Evolutionary conservation across 2,329 filamentous ascomycete genomes (phyloP).

Genomic region (Xylariales sp.): DNA sequence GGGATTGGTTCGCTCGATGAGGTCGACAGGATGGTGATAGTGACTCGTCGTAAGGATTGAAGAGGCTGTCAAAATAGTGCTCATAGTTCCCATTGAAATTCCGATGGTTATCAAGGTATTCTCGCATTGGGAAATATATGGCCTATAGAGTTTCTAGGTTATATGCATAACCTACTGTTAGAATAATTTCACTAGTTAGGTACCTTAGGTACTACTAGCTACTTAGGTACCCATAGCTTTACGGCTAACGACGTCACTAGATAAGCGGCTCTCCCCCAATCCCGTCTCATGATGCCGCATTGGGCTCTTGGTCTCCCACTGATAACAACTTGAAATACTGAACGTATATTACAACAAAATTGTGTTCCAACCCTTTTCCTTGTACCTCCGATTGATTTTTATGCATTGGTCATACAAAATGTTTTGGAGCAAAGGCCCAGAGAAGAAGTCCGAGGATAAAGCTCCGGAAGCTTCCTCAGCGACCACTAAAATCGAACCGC

Average conservation of each 20-base stretch:
- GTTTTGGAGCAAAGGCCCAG: conserved; percentile 50
- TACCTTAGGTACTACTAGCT: background rate
- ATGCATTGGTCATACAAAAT: conserved; percentile 36
- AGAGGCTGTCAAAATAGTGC: conserved; percentile 48
- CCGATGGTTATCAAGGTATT: conserved; percentile 34
- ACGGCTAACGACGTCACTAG: conserved; percentile 26
- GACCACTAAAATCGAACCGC: conserved; percentile 45
- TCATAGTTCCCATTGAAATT: conserved; percentile 48
- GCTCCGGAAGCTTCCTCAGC: conserved; percentile 42
- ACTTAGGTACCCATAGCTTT: background rate
- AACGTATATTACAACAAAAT: background rate
- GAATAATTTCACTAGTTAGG: background rate
- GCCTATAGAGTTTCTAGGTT: conserved; percentile 12
- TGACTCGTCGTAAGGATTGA: conserved; percentile 38
- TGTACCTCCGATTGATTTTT: background rate
- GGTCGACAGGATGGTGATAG: conserved; percentile 38
- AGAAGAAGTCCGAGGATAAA: conserved; percentile 48
- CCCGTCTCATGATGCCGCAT: conserved; percentile 1
- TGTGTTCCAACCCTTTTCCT: background rate
- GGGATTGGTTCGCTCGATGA: conserved; percentile 40
- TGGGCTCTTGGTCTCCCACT: conserved; percentile 4
- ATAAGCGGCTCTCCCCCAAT: conserved; percentile 4
- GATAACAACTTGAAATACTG: background rate
- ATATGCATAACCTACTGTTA: conserved; percentile 19
- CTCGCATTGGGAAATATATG: conserved; percentile 32